These are phyloP conservation scores for Fusarium transvaalense DNA, from an alignment of 2,329 filamentous ascomycete species.

Conservation along the genomic window DNA sequence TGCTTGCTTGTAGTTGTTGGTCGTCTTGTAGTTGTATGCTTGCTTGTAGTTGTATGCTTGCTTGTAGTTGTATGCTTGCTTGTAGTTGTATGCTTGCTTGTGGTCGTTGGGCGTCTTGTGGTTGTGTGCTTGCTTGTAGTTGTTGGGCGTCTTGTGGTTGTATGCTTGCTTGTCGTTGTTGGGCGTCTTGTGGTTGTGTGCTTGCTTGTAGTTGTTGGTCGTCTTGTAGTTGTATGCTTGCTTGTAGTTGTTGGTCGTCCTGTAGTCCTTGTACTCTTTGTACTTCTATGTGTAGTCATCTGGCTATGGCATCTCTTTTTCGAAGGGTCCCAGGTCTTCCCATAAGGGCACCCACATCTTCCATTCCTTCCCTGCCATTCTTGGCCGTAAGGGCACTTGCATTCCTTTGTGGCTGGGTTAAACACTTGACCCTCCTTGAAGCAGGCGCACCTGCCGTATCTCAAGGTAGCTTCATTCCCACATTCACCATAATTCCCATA, in stretches of 20 bases:
- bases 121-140: neutral
- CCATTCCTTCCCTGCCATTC: too few species aligned
- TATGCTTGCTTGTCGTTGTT: neutral
- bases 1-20: neutral
- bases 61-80: neutral
- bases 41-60: too few species aligned
- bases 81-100: neutral
- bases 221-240: neutral
- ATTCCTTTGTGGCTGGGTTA: too few species aligned
- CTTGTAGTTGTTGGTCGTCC: neutral
- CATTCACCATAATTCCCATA: too few species aligned
- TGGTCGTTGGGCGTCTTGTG: neutral
- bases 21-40: too few species aligned
- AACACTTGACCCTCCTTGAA: too few species aligned
- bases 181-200: neutral
- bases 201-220: neutral
- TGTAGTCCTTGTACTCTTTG: neutral
- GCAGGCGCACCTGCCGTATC: too few species aligned
- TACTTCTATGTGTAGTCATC: too few species aligned
- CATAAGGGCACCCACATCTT: too few species aligned
- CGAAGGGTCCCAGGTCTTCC: too few species aligned
- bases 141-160: neutral
- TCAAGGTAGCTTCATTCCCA: neutral
- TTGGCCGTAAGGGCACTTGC: too few species aligned
- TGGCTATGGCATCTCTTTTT: too few species aligned